These are phyloP conservation scores for Reticulascus tulasneorum DNA, from an alignment of 2,329 filamentous ascomycete genomes.

Conservation along the genomic window DNA sequence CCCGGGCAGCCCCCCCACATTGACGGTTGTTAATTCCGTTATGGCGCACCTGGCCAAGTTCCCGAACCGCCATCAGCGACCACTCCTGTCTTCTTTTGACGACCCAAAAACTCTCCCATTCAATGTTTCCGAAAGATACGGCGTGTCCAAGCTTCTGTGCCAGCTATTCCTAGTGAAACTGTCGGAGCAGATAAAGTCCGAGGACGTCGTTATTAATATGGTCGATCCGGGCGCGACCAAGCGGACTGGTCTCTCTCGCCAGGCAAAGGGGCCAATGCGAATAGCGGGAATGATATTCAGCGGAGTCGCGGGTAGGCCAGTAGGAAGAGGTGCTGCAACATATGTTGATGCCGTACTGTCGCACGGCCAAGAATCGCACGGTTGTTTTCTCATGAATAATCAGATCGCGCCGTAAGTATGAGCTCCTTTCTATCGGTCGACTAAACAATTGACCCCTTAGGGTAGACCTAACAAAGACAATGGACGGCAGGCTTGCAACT, in stretches of 20 bases:
- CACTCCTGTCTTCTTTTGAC: slow-evolving; percentile 24
- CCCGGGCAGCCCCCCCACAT: slow-evolving; percentile 14
- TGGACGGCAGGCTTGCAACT: slow-evolving; percentile 18
- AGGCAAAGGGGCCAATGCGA: slow-evolving; percentile 8
- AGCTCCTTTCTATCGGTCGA: no score
- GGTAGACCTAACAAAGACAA: neutral
- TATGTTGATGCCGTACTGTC: slow-evolving; percentile 40
- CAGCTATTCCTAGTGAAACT: slow-evolving; percentile 32
- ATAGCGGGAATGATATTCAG: slow-evolving; percentile 10
- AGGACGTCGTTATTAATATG: slow-evolving; percentile 41
- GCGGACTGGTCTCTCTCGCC: slow-evolving; percentile 36
- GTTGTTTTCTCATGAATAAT: slow-evolving; percentile 42
- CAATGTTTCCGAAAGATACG: slow-evolving; percentile 17
- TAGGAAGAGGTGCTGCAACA: slow-evolving; percentile 35
- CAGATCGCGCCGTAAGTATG: slow-evolving; percentile 36
- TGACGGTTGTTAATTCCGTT: slow-evolving; percentile 27
- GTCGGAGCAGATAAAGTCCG: slow-evolving; percentile 28
- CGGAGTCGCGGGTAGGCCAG: slow-evolving; percentile 20
- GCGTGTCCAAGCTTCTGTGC: slow-evolving; percentile 23
- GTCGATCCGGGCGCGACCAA: slow-evolving; percentile 41
- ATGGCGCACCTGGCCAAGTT: slow-evolving; percentile 17
- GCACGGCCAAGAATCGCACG: slow-evolving; percentile 44
- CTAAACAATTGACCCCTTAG: no score
- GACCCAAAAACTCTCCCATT: slow-evolving; percentile 18
- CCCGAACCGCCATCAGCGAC: slow-evolving; percentile 14